phyloP scores from a whole-genome alignment of 495 filamentous ascomycete genomes.

The Aspergillus nidulans region DNA sequence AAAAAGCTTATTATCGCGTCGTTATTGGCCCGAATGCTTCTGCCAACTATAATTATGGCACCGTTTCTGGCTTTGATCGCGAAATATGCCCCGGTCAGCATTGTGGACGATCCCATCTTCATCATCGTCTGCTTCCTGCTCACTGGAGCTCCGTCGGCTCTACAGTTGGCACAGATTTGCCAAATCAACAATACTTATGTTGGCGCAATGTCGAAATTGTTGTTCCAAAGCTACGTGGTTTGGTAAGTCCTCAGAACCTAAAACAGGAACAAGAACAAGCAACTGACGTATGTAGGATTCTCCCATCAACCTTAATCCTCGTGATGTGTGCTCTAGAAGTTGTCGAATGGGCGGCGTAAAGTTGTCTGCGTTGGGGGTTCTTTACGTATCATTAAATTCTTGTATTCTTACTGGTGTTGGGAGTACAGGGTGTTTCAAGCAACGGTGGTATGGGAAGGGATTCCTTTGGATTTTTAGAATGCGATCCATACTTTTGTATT shows the following conservation, averaged over 20 bases:
- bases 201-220: constrained; percentile 81
- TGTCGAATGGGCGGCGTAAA: constrained; percentile 73
- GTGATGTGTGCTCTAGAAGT: constrained; percentile 92
- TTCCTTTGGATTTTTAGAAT: not conserved
- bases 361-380: not conserved
- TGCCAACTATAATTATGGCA: constrained; percentile 89
- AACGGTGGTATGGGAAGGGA: not conserved
- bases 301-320: constrained; percentile 85
- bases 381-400: constrained; percentile 1
- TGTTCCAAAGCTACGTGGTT: constrained; percentile 97
- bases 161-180: constrained; percentile 96
- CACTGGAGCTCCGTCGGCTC: constrained; percentile 86
- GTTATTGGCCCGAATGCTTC: constrained; percentile 82
- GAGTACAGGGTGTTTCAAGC: not conserved
- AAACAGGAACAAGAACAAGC: not conserved
- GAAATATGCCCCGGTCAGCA: constrained; percentile 89
- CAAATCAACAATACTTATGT: constrained; percentile 97
- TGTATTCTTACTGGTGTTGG: not conserved
- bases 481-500: not conserved
- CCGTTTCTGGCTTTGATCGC: constrained; percentile 87
- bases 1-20: constrained; percentile 79
- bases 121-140: constrained; percentile 96
- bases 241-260: constrained; percentile 60
- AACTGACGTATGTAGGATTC: constrained; percentile 58
- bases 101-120: constrained; percentile 96